Evolutionary conservation across 148 eudicot species (phyloP).

Genomic region (Rhododendron henanense): DNA sequence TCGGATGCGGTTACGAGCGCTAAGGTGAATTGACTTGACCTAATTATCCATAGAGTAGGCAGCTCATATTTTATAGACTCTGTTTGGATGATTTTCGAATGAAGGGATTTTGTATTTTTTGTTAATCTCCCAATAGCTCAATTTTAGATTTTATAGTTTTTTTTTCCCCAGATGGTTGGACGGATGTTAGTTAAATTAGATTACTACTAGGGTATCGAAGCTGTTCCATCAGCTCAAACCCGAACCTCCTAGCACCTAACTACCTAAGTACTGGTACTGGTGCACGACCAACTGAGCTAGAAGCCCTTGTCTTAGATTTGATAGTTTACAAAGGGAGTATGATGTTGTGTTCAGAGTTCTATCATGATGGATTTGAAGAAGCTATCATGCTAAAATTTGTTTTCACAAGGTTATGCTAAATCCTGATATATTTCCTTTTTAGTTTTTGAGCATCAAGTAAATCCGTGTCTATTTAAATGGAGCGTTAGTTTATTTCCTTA

Average conservation of each 20-base stretch:
- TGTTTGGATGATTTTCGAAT: not conserved
- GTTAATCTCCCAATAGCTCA: not conserved
- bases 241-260: not conserved
- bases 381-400: not conserved
- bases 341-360: not conserved
- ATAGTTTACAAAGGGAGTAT: not conserved
- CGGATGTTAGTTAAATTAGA: not conserved
- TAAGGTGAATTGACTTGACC: constrained; percentile 41
- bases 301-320: not conserved
- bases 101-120: not conserved
- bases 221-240: not conserved
- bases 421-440: not conserved
- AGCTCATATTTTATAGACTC: not conserved
- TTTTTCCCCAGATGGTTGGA: too few species aligned
- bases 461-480: not conserved
- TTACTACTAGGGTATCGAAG: not conserved
- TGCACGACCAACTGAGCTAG: not conserved
- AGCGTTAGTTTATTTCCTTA: not conserved
- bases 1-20: constrained; percentile 63
- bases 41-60: not conserved
- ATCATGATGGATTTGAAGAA: constrained; percentile 2
- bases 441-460: not conserved
- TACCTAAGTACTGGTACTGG: not conserved
- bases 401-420: not conserved
- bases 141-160: not conserved